Conservation (phyloP, 2,329 filamentous ascomycete species). For the Amphichorda felina region DNA sequence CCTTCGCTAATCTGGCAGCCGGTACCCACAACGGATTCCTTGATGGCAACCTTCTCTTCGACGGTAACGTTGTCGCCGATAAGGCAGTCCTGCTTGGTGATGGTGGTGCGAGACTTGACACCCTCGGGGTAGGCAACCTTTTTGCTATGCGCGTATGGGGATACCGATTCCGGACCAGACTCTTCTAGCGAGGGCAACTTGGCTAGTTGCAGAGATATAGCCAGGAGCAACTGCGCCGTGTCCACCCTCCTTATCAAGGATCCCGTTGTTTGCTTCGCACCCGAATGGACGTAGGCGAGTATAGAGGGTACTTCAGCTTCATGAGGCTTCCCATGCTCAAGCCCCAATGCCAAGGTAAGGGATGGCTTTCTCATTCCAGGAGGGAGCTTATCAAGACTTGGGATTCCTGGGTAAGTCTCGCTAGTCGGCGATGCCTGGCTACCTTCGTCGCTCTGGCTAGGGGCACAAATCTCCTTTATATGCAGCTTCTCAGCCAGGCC, state of each 20-base stretch:
- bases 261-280: constrained; percentile 25
- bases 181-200: constrained; percentile 67
- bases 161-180: constrained; percentile 40
- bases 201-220: constrained; percentile 74
- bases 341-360: not conserved
- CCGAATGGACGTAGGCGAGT: constrained; percentile 70
- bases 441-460: constrained; percentile 11
- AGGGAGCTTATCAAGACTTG: not conserved
- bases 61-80: constrained; percentile 83
- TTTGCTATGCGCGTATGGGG: constrained; percentile 63
- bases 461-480: constrained; percentile 47
- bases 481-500: constrained; percentile 70
- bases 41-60: constrained; percentile 83
- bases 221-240: constrained; percentile 69
- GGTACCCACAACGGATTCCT: constrained; percentile 78
- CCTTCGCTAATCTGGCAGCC: constrained; percentile 79
- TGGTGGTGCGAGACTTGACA: constrained; percentile 68
- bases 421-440: constrained; percentile 13
- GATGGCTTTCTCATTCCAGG: not conserved
- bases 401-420: not conserved
- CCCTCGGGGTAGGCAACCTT: constrained; percentile 79
- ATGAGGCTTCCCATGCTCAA: constrained; percentile 6
- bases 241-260: constrained; percentile 81
- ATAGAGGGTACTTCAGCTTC: constrained; percentile 50
- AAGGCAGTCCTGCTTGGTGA: constrained; percentile 71